Percentiles rank a stretch among this genome's conserved stretches.
Conservation (phyloP, 202 grass and related monocot species). For the Setaria italica region DNA sequence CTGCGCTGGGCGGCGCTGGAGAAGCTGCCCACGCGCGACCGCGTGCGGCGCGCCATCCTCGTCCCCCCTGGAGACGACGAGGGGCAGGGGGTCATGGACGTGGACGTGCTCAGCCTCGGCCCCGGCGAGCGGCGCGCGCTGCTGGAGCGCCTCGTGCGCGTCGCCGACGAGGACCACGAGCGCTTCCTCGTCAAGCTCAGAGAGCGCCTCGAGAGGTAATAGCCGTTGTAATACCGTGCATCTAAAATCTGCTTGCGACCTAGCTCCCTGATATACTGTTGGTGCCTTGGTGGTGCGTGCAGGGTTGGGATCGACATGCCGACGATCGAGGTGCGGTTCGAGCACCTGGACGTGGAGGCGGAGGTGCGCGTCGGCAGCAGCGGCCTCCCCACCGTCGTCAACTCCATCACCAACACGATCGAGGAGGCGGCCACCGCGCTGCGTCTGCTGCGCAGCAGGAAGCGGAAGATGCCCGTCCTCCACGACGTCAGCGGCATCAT, state of each 20-base stretch:
- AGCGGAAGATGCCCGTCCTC: constrained; percentile 65
- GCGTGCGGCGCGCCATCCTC: constrained; percentile 69
- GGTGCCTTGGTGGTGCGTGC: background rate
- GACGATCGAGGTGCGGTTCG: constrained; percentile 86
- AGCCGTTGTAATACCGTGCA: too few relatives aligned
- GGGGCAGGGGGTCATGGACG: constrained; percentile 46
- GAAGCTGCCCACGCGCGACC: constrained; percentile 74
- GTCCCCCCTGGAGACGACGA: background rate
- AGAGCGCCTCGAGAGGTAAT: constrained; percentile 70
- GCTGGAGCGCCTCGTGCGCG: constrained; percentile 70
- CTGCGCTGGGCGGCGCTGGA: constrained; percentile 85
- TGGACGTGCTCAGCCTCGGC: constrained; percentile 67
- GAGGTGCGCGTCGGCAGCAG: constrained; percentile 78
- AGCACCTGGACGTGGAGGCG: constrained; percentile 61
- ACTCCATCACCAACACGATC: constrained; percentile 63
- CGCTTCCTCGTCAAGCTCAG: constrained; percentile 81
- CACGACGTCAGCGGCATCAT: constrained; percentile 80
- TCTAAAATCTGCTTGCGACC: too few relatives aligned
- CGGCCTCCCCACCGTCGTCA: constrained; percentile 78
- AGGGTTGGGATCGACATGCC: constrained; percentile 85
- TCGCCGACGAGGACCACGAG: constrained; percentile 88
- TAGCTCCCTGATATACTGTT: background rate
- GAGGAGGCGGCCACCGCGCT: constrained; percentile 71
- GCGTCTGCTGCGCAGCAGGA: constrained; percentile 66
- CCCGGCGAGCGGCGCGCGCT: constrained; percentile 58